Evolutionary conservation across 108 stramenopile genomes (phyloP).

Genomic region (Seminavis robusta): DNA sequence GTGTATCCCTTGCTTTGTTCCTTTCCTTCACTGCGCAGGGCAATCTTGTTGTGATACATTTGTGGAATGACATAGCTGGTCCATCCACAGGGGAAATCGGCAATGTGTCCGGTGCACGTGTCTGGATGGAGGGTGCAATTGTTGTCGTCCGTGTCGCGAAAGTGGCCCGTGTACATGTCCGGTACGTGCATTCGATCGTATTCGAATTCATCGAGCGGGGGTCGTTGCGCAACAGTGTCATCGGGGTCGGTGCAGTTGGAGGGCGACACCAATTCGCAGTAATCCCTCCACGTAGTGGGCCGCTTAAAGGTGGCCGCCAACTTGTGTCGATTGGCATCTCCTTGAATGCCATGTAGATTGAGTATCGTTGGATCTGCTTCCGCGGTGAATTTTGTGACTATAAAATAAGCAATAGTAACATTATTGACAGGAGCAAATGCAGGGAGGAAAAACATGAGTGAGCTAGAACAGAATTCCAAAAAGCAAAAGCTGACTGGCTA

Average conservation of each 20-base stretch:
- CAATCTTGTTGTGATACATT: conserved; percentile 11
- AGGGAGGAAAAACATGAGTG: too few species aligned
- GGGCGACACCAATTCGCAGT: conserved; percentile 21
- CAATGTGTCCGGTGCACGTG: conserved; percentile 26
- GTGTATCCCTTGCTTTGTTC: conserved; percentile 29
- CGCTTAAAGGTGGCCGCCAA: conserved; percentile 33
- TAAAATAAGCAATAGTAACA: too few species aligned
- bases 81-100: conserved; percentile 8
- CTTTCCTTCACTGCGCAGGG: conserved; percentile 8
- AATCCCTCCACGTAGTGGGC: conserved; percentile 42
- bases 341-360: conserved; percentile 27
- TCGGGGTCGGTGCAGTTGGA: conserved; percentile 27
- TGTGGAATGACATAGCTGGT: conserved; percentile 14
- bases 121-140: conserved; percentile 13
- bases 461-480: too few species aligned
- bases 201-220: conserved; percentile 23
- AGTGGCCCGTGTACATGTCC: conserved; percentile 34
- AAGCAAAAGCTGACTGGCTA: too few species aligned
- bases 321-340: too few species aligned
- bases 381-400: conserved; percentile 2
- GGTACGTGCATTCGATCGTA: too few species aligned
- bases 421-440: too few species aligned
- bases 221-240: conserved; percentile 11
- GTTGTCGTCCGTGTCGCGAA: conserved; percentile 29
- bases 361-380: conserved; percentile 13